Conservation (phyloP, 129 eudicot species). For the Ambrosia trifida region DNA sequence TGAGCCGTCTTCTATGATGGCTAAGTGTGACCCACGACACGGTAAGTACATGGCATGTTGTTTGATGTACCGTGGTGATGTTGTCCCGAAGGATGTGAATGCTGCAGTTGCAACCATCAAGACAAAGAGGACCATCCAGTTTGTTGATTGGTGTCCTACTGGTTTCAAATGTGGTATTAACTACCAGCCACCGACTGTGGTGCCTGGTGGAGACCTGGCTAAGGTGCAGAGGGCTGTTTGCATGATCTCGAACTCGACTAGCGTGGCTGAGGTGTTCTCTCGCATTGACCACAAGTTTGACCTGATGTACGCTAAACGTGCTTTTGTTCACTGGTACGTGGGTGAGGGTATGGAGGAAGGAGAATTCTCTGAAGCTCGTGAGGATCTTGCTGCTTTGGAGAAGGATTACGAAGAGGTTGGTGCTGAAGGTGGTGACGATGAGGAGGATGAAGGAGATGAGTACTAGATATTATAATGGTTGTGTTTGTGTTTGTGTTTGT, state of each 20-base stretch:
- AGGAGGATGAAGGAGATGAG: slow-evolving; percentile 62
- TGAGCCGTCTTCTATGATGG: slow-evolving; percentile 84
- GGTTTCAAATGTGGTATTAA: slow-evolving; percentile 18
- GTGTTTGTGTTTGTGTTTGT: slow-evolving; percentile 8
- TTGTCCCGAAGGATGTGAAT: slow-evolving; percentile 68
- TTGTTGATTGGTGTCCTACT: slow-evolving; percentile 11
- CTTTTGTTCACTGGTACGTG: slow-evolving; percentile 78
- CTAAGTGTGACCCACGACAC: slow-evolving; percentile 72
- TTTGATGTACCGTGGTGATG: slow-evolving; percentile 75
- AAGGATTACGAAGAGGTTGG: slow-evolving; percentile 77
- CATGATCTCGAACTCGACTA: slow-evolving; percentile 68
- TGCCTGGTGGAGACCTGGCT: slow-evolving; percentile 72
- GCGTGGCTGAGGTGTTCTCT: slow-evolving; percentile 71
- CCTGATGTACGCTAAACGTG: slow-evolving; percentile 65
- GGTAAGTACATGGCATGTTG: slow-evolving; percentile 83
- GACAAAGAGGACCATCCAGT: slow-evolving; percentile 4
- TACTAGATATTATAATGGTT: slow-evolving; percentile 28
- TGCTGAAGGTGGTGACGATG: slow-evolving; percentile 61
- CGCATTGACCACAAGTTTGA: slow-evolving; percentile 71
- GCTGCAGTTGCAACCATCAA: slow-evolving; percentile 56
- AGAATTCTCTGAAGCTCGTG: slow-evolving; percentile 69
- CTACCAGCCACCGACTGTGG: slow-evolving; percentile 35
- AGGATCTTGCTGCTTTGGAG: slow-evolving; percentile 73
- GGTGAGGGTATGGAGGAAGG: slow-evolving; percentile 90
- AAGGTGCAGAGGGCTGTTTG: slow-evolving; percentile 71